phyloP scores from a whole-genome alignment of 768 basidiomycete genomes.

The Serendipita sp. region DNA sequence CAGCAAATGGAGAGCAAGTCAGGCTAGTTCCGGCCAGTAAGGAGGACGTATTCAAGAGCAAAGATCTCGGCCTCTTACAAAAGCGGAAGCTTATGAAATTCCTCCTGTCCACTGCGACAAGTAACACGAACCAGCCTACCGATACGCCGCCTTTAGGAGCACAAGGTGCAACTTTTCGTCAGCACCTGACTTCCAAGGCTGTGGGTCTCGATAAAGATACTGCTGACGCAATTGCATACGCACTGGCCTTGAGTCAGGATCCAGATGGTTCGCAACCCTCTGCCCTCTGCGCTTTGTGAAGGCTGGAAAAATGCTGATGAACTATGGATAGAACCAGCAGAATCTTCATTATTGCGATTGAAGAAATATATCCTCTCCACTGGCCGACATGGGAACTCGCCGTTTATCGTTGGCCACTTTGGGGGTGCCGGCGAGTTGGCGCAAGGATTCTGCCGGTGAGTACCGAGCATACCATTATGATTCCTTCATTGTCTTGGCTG shows the following conservation, averaged over 20 bases:
- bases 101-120: conserved; percentile 55
- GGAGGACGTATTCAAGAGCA: conserved; percentile 83
- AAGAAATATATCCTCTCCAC: conserved; percentile 57
- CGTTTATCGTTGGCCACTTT: conserved; percentile 90
- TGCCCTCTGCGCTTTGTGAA: background rate
- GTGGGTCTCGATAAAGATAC: conserved; percentile 49
- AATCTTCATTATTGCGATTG: conserved; percentile 50
- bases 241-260: conserved; percentile 54
- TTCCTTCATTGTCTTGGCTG: background rate
- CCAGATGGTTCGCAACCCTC: conserved; percentile 31
- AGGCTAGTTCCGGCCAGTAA: conserved; percentile 75
- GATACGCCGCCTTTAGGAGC: conserved; percentile 15
- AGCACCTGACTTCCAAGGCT: conserved; percentile 37
- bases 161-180: conserved; percentile 37
- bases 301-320: background rate
- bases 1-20: conserved; percentile 16
- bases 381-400: conserved; percentile 73
- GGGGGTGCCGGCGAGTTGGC: conserved; percentile 84
- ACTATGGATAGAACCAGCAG: conserved; percentile 38
- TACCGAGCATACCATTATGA: background rate
- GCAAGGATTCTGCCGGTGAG: conserved; percentile 52
- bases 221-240: conserved; percentile 49
- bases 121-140: background rate
- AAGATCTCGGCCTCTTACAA: conserved; percentile 55
- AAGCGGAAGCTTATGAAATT: conserved; percentile 90